Conservation (phyloP, 257 asterid genomes). For the Plectranthus barbatus region DNA sequence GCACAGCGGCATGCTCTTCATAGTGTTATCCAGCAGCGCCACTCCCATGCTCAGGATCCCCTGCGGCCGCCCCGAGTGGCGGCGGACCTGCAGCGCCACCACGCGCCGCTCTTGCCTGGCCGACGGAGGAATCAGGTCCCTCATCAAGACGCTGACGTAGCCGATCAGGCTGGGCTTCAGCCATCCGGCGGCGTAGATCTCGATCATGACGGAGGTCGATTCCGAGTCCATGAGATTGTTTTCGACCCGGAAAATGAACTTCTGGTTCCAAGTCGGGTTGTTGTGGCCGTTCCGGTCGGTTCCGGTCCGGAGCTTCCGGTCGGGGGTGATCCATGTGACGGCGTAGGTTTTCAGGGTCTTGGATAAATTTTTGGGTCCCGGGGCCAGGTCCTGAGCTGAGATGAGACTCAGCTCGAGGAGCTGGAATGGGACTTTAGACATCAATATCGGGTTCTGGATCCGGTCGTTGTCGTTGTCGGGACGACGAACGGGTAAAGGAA, state of each 20-base stretch:
- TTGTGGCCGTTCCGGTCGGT: slow-evolving; percentile 36
- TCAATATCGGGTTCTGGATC: not conserved
- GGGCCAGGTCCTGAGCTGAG: slow-evolving; percentile 61
- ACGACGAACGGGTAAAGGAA: slow-evolving; percentile 17
- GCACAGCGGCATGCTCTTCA: slow-evolving; percentile 50
- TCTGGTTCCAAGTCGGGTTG: slow-evolving; percentile 67
- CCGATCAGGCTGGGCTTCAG: slow-evolving; percentile 24
- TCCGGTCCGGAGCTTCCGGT: slow-evolving; percentile 36
- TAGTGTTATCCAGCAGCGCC: slow-evolving; percentile 37
- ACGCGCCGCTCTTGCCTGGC: slow-evolving; percentile 32
- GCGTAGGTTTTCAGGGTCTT: slow-evolving; percentile 44
- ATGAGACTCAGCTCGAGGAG: slow-evolving; percentile 57
- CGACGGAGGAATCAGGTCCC: slow-evolving; percentile 29
- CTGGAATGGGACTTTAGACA: slow-evolving; percentile 36
- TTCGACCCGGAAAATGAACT: slow-evolving; percentile 48
- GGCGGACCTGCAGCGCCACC: slow-evolving; percentile 62
- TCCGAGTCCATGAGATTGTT: slow-evolving; percentile 40
- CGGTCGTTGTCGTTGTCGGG: slow-evolving; percentile 7
- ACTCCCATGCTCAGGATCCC: slow-evolving; percentile 70
- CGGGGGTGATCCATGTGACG: slow-evolving; percentile 42
- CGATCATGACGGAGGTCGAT: slow-evolving; percentile 23
- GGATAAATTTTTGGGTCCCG: slow-evolving; percentile 5
- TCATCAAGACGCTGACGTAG: slow-evolving; percentile 23
- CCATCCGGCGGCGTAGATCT: slow-evolving; percentile 32
- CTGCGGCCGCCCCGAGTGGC: slow-evolving; percentile 64